Percentiles rank a stretch among this genome's conserved stretches.
Conservation (phyloP, 148 eudicot species). For the Vaccinium myrtillus region DNA sequence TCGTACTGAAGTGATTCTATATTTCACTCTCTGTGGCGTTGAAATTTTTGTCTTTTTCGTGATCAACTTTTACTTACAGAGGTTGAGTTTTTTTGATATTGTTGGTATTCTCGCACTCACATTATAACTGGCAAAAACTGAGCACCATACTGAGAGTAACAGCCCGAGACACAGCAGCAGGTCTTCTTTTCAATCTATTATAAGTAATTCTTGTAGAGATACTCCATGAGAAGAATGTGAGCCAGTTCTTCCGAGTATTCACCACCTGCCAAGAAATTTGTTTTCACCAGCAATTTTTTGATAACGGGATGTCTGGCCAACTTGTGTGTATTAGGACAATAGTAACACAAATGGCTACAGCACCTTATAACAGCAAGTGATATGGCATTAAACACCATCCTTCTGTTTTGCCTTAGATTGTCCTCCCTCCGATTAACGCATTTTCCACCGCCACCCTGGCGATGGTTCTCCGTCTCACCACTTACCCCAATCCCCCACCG, state of each 20-base stretch:
- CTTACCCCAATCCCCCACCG: conserved; percentile 15
- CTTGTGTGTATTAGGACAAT: no score
- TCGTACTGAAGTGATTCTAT: not conserved
- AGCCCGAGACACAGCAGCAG: not conserved
- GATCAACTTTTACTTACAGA: not conserved
- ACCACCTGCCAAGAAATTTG: not conserved
- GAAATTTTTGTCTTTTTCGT: not conserved
- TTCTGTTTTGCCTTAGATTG: conserved; percentile 57
- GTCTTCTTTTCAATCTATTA: no score
- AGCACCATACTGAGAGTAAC: not conserved
- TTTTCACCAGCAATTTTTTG: no score
- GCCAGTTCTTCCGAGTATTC: not conserved
- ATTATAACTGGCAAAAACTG: no score
- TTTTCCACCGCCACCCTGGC: conserved; percentile 29
- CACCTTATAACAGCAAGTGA: no score
- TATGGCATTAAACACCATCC: no score
- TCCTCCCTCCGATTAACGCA: conserved; percentile 39
- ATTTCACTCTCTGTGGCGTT: not conserved
- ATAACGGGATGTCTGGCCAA: no score
- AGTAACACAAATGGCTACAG: no score
- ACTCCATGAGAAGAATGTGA: not conserved
- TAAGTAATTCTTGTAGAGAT: not conserved
- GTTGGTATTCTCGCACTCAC: no score
- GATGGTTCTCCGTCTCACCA: conserved; percentile 19
- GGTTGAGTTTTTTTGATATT: no score